Conservation (phyloP, 345 rosid genomes). For the Eucalyptus curtisii region DNA sequence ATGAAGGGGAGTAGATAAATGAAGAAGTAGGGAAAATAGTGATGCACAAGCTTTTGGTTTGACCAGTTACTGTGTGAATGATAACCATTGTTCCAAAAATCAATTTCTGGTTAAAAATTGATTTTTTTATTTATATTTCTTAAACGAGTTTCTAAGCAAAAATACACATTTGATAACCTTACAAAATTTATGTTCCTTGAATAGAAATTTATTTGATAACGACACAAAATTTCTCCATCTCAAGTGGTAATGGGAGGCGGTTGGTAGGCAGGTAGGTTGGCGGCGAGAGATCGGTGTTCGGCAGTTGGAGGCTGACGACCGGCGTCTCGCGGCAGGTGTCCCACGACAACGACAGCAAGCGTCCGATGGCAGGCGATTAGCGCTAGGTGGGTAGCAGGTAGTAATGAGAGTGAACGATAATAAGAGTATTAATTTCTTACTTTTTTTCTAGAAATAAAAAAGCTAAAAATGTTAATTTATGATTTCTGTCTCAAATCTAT, state of each 20-base stretch:
- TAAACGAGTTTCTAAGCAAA: fast-evolving
- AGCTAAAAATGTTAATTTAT: too few relatives aligned
- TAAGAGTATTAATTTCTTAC: too few relatives aligned
- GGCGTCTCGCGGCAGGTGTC: fast-evolving
- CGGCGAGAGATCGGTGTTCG: fast-evolving
- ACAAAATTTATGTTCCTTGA: too few relatives aligned
- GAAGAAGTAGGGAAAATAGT: not conserved
- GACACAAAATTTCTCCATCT: too few relatives aligned
- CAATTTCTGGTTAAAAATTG: fast-evolving
- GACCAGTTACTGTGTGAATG: fast-evolving
- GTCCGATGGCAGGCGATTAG: fast-evolving
- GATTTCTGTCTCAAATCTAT: fast-evolving
- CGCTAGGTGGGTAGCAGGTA: fast-evolving
- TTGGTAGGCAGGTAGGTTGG: too few relatives aligned
- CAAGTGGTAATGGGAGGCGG: fast-evolving
- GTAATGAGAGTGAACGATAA: too few relatives aligned
- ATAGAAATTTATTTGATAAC: too few relatives aligned
- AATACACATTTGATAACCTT: too few relatives aligned
- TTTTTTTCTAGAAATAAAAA: too few relatives aligned
- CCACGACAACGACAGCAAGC: fast-evolving
- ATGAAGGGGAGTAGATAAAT: not conserved
- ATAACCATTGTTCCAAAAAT: too few relatives aligned
- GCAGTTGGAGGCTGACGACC: fast-evolving
- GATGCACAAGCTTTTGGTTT: not conserved
- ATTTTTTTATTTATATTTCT: too few relatives aligned